Evolutionary conservation across 139 green algal genomes (phyloP), one percentile per base, ranked within the genome.

Genomic region (Tetratostichococcus sp.): DNA sequence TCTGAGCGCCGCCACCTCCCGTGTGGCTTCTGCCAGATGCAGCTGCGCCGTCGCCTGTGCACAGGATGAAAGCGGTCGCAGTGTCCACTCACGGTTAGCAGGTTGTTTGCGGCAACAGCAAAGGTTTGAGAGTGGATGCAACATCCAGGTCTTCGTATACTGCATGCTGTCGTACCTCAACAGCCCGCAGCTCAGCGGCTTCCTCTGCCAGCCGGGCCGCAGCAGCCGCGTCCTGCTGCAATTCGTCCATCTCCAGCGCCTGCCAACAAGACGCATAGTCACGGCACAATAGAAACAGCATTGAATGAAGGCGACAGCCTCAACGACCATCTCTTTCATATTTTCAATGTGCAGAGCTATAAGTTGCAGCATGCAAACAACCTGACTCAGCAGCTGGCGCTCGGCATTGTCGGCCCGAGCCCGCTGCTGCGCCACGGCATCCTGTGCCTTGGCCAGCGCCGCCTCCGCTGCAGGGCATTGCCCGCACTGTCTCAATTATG

Each of bases 41-140:
- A 79, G 43, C 69, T 39, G 31, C 50, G 70, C 69, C 59, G 78
- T 26, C 30, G 73, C 73, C 62, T 65, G n/a, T 6, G 78, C 78
- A 69, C n/a, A n/a, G n/a, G n/a, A n/a, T n/a, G n/a, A n/a, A n/a
- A n/a, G n/a, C n/a, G n/a, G n/a, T n/a, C n/a, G n/a, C n/a, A n/a
- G n/a, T n/a, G n/a, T n/a, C n/a, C n/a, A n/a, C n/a, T n/a, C n/a
- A n/a, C n/a, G n/a, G n/a, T n/a, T n/a, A n/a, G n/a, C n/a, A n/a
- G n/a, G n/a, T n/a, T n/a, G n/a, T n/a, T n/a, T n/a, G n/a, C n/a
- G n/a, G n/a, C n/a, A n/a, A n/a, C n/a, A n/a, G n/a, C n/a, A n/a
- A n/a, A n/a, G n/a, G n/a, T n/a, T n/a, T n/a, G n/a, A n/a, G n/a
- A n/a, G n/a, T n/a, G n/a, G n/a, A n/a, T n/a, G n/a, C n/a, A n/a